Base-by-base conservation (phyloP, 1,284 basidiomycete species). In the Grifola frondosa region DNA sequence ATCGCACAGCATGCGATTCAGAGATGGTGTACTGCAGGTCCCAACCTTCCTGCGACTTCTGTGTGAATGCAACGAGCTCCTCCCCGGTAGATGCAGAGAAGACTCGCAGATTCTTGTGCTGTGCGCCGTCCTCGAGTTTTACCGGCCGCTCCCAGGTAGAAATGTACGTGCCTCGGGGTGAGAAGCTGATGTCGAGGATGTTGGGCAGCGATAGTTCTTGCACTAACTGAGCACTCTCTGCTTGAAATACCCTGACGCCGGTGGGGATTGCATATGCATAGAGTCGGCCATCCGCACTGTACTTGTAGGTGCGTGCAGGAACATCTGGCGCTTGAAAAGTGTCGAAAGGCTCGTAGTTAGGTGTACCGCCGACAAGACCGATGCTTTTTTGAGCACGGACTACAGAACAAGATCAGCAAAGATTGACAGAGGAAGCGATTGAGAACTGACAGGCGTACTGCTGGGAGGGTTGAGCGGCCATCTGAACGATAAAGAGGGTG, bases 361-460 rank as follows among this genome's bases (percentile, higher is more conserved):
- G 92, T 13, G 83, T 75, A 30, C 88, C 91, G 50, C 84, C 79
- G 60, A 92, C 82, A 59, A 98, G 80, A 52, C 91, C 91, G 48
- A 95, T 74, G 44, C 80, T 79, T 81, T 97, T 98, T 80, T 96
- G 93, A 37, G 95, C 89, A 65, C 95, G 91, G 74, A 84, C 91
- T 93, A 61, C 8, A 24, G 6, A 37, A 30, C 15, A 37, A 34
- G 29, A 42, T 57, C 49, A 53, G 48, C 29, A 29, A 33, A 46
- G 37, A 30, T 41, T 40, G 40, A 26, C 15, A 39, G 36, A n/a
- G 19, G 26, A 44, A 29, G 16, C 30, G 28, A 40, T 28, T 20
- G 25, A 38, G 38, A 15, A 78, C 88, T 72, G 46, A 91, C 88
- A 91, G 60, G 88, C 84, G 61, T 84, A 86, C 71, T 87, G 84